phyloP scores from a whole-genome alignment of 148 eudicot genomes.

The Diospyros lotus region DNA sequence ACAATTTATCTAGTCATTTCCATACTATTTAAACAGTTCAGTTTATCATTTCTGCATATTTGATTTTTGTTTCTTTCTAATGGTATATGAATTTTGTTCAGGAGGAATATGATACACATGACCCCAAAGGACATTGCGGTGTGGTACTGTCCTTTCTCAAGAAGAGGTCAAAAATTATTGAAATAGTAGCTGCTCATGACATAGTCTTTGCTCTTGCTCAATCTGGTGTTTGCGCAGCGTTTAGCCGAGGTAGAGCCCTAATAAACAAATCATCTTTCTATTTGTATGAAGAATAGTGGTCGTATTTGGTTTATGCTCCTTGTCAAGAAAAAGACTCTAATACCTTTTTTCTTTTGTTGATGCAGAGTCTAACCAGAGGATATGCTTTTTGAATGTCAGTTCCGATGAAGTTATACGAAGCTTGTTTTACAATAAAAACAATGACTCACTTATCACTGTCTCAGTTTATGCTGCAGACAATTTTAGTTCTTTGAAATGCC shows the following conservation, averaged over 20 bases:
- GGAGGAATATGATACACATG: constrained; percentile 75
- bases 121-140: constrained; percentile 84
- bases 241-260: constrained; percentile 69
- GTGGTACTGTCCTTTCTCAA: constrained; percentile 71
- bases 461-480: constrained; percentile 95
- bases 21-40: background rate
- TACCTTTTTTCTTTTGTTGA: constrained; percentile 10
- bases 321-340: background rate
- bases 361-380: constrained; percentile 93
- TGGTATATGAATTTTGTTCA: background rate
- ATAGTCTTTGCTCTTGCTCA: constrained; percentile 97
- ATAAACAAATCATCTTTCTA: background rate
- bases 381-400: constrained; percentile 88
- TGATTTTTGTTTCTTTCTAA: background rate
- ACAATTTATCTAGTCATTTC: background rate
- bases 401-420: constrained; percentile 94
- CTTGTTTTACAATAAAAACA: constrained; percentile 96
- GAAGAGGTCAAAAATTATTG: constrained; percentile 85
- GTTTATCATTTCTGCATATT: background rate
- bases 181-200: constrained; percentile 97
- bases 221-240: constrained; percentile 96
- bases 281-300: background rate
- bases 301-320: background rate
- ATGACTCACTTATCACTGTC: constrained; percentile 94
- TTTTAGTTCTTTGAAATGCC: constrained; percentile 94